These are phyloP conservation scores for Fusarium sp. DNA, from an alignment of 2,329 filamentous ascomycete species.

Conservation along the genomic window DNA sequence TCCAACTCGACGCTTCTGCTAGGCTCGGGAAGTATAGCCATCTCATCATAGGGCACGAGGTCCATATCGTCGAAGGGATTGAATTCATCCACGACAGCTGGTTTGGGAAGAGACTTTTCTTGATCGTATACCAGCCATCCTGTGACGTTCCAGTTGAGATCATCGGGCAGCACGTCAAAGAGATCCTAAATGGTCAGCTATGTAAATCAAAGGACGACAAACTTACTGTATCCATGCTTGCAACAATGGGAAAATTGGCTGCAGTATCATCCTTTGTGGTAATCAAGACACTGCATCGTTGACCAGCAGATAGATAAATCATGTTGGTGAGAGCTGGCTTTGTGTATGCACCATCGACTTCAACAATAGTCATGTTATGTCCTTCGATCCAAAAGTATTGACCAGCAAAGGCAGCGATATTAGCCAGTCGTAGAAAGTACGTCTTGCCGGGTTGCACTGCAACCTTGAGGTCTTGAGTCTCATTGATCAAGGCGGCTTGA, in stretches of 20 bases:
- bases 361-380: constrained; percentile 77
- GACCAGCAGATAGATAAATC: constrained; percentile 78
- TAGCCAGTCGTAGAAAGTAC: constrained; percentile 61
- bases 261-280: constrained; percentile 73
- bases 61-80: constrained; percentile 81
- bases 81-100: constrained; percentile 72
- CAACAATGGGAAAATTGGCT: constrained; percentile 77
- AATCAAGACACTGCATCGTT: constrained; percentile 74
- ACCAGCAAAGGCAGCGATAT: constrained; percentile 79
- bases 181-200: constrained; percentile 61
- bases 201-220: background rate
- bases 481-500: constrained; percentile 78
- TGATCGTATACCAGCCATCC: constrained; percentile 75
- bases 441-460: constrained; percentile 76
- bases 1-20: constrained; percentile 75
- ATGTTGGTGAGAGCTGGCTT: constrained; percentile 71
- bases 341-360: constrained; percentile 80
- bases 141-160: constrained; percentile 78
- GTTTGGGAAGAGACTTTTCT: constrained; percentile 60
- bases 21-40: constrained; percentile 71
- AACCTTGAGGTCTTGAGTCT: constrained; percentile 73
- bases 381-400: constrained; percentile 78
- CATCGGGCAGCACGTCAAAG: constrained; percentile 77
- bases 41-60: constrained; percentile 78
- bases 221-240: constrained; percentile 77